phyloP scores from a whole-genome alignment of 228 moss, liverwort and hornwort genomes.

The Sphagnum magellanicum region DNA sequence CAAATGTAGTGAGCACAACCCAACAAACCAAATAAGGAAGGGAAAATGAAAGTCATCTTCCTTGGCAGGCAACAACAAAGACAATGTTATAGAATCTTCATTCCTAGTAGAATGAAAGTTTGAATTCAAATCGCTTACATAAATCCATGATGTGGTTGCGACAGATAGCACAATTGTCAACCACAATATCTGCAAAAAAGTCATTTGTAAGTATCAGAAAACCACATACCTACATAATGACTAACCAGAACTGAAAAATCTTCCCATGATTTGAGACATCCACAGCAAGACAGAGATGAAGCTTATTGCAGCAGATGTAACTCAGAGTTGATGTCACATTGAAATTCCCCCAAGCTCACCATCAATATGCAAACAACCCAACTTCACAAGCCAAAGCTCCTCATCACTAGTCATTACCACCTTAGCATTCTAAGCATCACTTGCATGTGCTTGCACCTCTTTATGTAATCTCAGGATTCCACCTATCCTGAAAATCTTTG shows the following conservation, averaged over 20 bases:
- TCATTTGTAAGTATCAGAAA: too few species aligned
- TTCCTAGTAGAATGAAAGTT: too few species aligned
- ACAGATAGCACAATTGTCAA: slow-evolving; percentile 91
- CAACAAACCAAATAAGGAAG: background rate
- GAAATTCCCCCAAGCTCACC: background rate
- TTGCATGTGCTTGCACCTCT: background rate
- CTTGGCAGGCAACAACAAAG: too few species aligned
- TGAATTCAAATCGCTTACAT: slow-evolving; percentile 25
- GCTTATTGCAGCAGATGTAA: background rate
- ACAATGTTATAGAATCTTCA: too few species aligned
- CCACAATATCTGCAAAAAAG: slow-evolving; percentile 64
- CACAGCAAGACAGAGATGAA: slow-evolving; percentile 2
- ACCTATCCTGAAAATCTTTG: too few species aligned
- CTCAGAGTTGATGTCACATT: background rate
- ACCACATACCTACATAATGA: too few species aligned
- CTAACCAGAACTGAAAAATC: too few species aligned
- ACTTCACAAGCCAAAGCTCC: background rate
- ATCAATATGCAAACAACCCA: background rate
- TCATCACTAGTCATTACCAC: background rate
- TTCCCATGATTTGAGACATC: too few species aligned
- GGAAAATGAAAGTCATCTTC: background rate
- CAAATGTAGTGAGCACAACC: too few species aligned
- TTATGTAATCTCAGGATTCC: background rate
- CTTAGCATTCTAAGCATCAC: background rate
- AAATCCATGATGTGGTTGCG: slow-evolving; percentile 96